Conservation (phyloP, 2,329 filamentous ascomycete species). For the Xylariaceae sp. region DNA sequence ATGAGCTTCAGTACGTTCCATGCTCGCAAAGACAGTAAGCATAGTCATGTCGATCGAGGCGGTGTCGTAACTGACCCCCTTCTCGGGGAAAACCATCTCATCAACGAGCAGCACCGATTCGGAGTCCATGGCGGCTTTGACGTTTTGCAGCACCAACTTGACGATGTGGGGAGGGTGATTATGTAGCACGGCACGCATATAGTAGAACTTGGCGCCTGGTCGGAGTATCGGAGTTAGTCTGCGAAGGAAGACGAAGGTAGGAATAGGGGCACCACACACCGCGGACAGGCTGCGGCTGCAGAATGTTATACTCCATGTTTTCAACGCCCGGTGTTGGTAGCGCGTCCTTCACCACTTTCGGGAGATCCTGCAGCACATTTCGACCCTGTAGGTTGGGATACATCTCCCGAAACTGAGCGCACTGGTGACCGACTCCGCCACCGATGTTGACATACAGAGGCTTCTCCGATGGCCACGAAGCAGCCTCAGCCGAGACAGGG, state of each 20-base stretch:
- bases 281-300: constrained; percentile 14
- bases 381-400: constrained; percentile 12
- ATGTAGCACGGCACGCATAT: constrained; percentile 17
- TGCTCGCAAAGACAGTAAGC: constrained; percentile 10
- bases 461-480: not conserved
- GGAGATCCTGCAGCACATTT: constrained; percentile 16
- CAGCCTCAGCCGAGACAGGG: constrained; percentile 8
- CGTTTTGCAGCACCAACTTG: constrained; percentile 7
- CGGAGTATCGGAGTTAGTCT: not conserved
- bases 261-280: constrained; percentile 1
- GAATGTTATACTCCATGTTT: constrained; percentile 13
- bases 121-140: constrained; percentile 11
- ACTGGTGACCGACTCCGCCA: constrained; percentile 18
- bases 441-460: constrained; percentile 16
- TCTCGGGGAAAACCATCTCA: constrained; percentile 19
- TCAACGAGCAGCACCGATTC: constrained; percentile 19
- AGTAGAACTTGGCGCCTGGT: constrained; percentile 21
- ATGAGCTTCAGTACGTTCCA: constrained; percentile 16
- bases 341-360: constrained; percentile 7
- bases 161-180: constrained; percentile 13
- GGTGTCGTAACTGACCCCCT: not conserved
- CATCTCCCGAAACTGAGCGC: constrained; percentile 8
- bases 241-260: not conserved
- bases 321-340: constrained; percentile 13
- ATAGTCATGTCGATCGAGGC: constrained; percentile 18